Evolutionary conservation across 352 stramenopile species (phyloP).

Genomic region (Sclerospora graminicola): DNA sequence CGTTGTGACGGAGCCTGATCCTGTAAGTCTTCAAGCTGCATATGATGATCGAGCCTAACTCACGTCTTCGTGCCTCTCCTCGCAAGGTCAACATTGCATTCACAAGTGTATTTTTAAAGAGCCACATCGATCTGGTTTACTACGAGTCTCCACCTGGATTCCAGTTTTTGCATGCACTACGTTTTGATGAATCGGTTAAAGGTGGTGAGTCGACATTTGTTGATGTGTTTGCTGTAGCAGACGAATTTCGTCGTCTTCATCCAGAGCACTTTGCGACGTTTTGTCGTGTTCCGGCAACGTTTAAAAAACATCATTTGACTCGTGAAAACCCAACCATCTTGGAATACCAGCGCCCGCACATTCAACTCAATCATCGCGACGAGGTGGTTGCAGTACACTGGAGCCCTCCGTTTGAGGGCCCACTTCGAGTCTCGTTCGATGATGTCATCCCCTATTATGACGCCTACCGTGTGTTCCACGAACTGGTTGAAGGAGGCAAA

Average conservation of each 20-base stretch:
- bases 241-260: conserved; percentile 52
- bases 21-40: conserved; percentile 24
- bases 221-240: conserved; percentile 66
- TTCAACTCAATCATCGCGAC: conserved; percentile 76
- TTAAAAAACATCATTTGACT: conserved; percentile 90
- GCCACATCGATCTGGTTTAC: conserved; percentile 93
- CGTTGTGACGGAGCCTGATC: conserved; percentile 69
- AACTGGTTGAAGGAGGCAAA: conserved; percentile 63
- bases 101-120: conserved; percentile 83
- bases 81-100: conserved; percentile 92
- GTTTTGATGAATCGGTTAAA: conserved; percentile 77
- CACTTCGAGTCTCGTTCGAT: conserved; percentile 69
- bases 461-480: conserved; percentile 70
- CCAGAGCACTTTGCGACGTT: conserved; percentile 69
- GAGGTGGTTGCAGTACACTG: conserved; percentile 88
- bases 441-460: conserved; percentile 72
- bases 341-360: conserved; percentile 91
- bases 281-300: conserved; percentile 85
- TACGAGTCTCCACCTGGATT: conserved; percentile 95
- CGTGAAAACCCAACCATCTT: conserved; percentile 84
- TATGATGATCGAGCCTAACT: neutral
- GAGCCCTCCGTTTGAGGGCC: conserved; percentile 92
- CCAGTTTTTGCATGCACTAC: conserved; percentile 90
- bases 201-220: conserved; percentile 82
- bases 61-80: neutral